A percentile compares a stretch with the other conserved stretches of the same genome.
Evolutionary conservation across 2,329 filamentous ascomycete species (phyloP).

Genomic region (Cladosporium colombiae): DNA sequence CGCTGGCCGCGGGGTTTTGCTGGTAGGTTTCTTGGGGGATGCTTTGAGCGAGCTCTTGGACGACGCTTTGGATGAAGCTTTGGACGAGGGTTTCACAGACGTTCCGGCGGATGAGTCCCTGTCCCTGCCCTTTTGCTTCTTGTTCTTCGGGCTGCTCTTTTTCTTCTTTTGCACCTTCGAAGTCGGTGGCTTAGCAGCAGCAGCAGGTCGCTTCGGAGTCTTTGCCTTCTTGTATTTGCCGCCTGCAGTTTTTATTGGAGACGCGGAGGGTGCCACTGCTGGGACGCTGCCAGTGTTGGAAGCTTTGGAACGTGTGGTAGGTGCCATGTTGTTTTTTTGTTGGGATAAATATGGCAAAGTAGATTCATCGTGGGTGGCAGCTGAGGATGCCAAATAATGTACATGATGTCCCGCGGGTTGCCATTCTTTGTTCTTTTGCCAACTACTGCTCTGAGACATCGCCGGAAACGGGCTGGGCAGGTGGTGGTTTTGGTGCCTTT

Average conservation of each 20-base stretch:
- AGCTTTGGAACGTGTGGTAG: not conserved
- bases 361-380: not conserved
- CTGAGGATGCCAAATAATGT: not conserved
- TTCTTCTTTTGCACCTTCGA: conserved; percentile 1
- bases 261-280: not conserved
- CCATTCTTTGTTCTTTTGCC: not conserved
- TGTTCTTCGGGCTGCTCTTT: not conserved
- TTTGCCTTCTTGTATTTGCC: not conserved
- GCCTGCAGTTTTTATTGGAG: not conserved
- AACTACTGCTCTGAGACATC: not conserved
- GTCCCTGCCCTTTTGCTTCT: not conserved
- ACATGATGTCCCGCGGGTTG: not conserved
- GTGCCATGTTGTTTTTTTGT: not conserved
- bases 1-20: not conserved
- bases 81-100: not conserved
- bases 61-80: not conserved
- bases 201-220: not conserved
- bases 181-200: not conserved
- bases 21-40: not conserved
- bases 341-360: not conserved
- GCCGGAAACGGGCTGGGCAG: not conserved
- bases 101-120: not conserved
- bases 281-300: not conserved
- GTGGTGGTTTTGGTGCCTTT: not conserved
- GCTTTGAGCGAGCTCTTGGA: not conserved